phyloP scores from a whole-genome alignment of 768 basidiomycete species.

The Stropharia rugosoannulata region DNA sequence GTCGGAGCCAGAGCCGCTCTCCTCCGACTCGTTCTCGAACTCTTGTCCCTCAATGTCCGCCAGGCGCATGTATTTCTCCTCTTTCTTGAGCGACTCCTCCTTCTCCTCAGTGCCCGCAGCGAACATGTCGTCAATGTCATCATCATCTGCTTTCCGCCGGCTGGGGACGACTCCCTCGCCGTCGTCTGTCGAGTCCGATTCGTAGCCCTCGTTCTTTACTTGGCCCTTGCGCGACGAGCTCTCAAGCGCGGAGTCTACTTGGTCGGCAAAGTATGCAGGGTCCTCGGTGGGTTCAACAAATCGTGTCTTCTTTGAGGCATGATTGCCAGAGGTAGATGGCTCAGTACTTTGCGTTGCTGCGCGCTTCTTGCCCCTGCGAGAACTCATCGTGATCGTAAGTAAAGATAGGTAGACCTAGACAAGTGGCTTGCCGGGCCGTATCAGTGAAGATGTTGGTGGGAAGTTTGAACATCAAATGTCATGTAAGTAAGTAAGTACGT shows the following conservation, averaged over 20 bases:
- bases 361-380: conserved; percentile 35
- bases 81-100: conserved; percentile 50
- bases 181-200: conserved; percentile 92
- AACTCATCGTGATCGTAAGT: conserved; percentile 24
- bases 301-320: conserved; percentile 67
- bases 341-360: conserved; percentile 25
- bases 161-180: conserved; percentile 92
- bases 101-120: conserved; percentile 63
- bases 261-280: conserved; percentile 71
- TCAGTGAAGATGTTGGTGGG: neutral
- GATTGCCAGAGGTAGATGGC: conserved; percentile 27
- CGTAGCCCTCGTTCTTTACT: conserved; percentile 85
- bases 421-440: neutral
- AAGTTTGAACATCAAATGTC: no score
- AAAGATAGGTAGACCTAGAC: no score
- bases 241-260: conserved; percentile 77
- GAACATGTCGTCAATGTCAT: conserved; percentile 82
- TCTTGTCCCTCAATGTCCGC: conserved; percentile 98
- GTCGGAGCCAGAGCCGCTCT: conserved; percentile 35
- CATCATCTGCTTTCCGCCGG: conserved; percentile 61
- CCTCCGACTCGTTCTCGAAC: conserved; percentile 56
- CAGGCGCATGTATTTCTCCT: conserved; percentile 76
- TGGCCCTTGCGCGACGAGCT: conserved; percentile 67
- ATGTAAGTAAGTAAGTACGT: no score
- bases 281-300: conserved; percentile 78